Base-by-base conservation (phyloP, 108 stramenopile species). In the Parietichytrium sp. region DNA sequence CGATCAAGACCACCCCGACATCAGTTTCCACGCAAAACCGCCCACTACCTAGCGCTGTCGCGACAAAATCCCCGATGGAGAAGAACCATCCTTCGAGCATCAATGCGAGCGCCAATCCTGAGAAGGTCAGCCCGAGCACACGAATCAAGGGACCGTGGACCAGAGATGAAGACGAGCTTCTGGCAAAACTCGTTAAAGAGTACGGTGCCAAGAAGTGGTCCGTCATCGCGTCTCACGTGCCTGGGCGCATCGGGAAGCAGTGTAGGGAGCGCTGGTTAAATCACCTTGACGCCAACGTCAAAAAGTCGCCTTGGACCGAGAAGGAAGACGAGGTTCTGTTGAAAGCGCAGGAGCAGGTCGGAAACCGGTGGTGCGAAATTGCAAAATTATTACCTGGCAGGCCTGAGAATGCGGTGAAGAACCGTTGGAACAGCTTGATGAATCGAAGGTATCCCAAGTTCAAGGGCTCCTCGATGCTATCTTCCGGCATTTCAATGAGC, bases 391-490 rank as follows among this genome's bases (percentile, higher is more conserved):
- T 91, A 10, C 89, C 90, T 23, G 89, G 89, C 13, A 83, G 90
- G 16, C 89, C 89, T n/a, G 90, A 90, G 49, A 90, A 89, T 48
- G 89, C 89, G 8, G 87, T 90, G 18, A 91, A 91, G 52, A 91
- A 91, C 84, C 79, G 90, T 3, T 88, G 83, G 79, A 87, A 89
- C 83, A 89, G 88, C 6, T 93, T 94, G 7, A 52, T 96, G 78
- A 93, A 94, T 87, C 87, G 94, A 26, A 78, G 61, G 25, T 72
- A 72, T 27, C 61, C 61, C 61, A 72, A 72, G 42, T 3, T 45
- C 61, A 72, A 27, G 15, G 20, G 20, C 15, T 7, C 20, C 13
- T n/a, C 61, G 10, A 12, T 25, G 1, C 29, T 42, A 6, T 45
- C 38, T 7, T 10, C 61, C 42, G 36, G n/a, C n/a, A n/a, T n/a